Evolutionary conservation across 192 early-diverging fungal species (phyloP), one percentile per base, ranked within the genome.

Genomic region (Coemansia sp.): DNA sequence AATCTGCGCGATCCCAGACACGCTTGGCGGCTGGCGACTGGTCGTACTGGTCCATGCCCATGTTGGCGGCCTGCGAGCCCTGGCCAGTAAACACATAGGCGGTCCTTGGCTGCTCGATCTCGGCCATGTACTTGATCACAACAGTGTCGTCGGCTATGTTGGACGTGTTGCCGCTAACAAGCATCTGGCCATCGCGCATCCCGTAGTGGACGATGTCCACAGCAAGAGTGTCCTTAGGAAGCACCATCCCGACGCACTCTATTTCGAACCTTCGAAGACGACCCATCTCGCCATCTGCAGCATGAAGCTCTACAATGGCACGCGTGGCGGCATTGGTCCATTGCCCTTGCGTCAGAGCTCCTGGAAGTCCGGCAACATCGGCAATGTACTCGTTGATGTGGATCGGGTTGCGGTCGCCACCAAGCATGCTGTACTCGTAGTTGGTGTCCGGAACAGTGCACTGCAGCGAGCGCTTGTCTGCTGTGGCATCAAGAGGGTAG

Each of bases 71-170:
- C 73, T 98, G 95, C 59, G 95, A 95, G 54, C 94, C 95, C 65
- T 97, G 95, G 42, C 95, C 95, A 55, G 95, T 95, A 71, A 97
- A 97, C n/a, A 97, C 89, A 45, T 93, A 98, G 33, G 91, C 87
- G 31, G 93, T 94, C 40, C 80, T 72, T 28, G 92, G 88, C 79
- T 98, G 95, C 61, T 93, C 92, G 23, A 96, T 89, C 75, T 96
- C 88, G 28, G 93, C 94, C 6, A 83, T 85, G 61, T 92, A 93
- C 48, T 83, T 84, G 28, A 97, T 83, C 11, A 53, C 50, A 0
- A 53, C 50, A 14, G 15, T 30, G 11, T 29, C 50, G 10, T 27
- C 92, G 62, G 91, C 90, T 48, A 89, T 85, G 74, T 93, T 94
- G 62, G 87, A 69, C 10, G 93, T 93, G 54, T 86, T 82, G 31